These are phyloP conservation scores for Tetraselmis striata DNA, from an alignment of 139 green algal species.

Conservation along the genomic window DNA sequence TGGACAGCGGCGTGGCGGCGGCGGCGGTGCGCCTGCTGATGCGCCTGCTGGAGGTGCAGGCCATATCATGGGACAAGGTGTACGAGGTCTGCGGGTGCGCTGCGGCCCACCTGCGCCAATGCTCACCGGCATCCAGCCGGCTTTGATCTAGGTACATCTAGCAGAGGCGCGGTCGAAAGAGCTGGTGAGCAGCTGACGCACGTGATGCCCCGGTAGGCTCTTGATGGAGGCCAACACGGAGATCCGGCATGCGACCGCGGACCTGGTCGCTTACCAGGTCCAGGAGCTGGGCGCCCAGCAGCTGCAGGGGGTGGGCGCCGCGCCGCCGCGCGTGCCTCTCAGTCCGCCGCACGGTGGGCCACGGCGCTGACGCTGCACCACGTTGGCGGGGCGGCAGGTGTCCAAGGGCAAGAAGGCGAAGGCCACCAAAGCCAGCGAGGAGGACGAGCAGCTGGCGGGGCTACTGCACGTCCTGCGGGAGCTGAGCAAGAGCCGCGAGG, in stretches of 20 bases:
- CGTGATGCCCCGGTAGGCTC: slow-evolving; percentile 31
- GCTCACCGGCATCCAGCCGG: too few relatives aligned
- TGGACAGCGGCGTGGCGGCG: slow-evolving; percentile 70
- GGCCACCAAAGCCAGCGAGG: background rate
- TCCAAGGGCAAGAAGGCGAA: slow-evolving; percentile 1
- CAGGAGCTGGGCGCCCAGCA: slow-evolving; percentile 25
- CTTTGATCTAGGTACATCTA: too few relatives aligned
- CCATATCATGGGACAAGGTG: background rate
- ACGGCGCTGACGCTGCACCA: too few relatives aligned
- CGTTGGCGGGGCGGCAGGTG: too few relatives aligned
- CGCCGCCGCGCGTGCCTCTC: too few relatives aligned
- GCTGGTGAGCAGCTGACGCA: too few relatives aligned
- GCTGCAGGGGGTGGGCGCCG: background rate
- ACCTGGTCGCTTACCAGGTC: slow-evolving; percentile 54
- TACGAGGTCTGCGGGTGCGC: background rate
- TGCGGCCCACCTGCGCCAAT: too few relatives aligned
- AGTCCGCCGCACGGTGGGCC: too few relatives aligned
- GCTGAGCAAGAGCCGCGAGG: slow-evolving; percentile 3
- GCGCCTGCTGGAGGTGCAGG: slow-evolving; percentile 1
- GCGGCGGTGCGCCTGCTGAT: slow-evolving; percentile 37
- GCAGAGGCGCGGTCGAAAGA: too few relatives aligned
- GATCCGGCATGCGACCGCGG: slow-evolving; percentile 53
- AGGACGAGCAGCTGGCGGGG: slow-evolving; percentile 38
- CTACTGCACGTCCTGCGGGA: slow-evolving; percentile 38
- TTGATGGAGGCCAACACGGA: slow-evolving; percentile 37